phyloP scores from a whole-genome alignment of 768 basidiomycete genomes.

The Suillus subaureus region DNA sequence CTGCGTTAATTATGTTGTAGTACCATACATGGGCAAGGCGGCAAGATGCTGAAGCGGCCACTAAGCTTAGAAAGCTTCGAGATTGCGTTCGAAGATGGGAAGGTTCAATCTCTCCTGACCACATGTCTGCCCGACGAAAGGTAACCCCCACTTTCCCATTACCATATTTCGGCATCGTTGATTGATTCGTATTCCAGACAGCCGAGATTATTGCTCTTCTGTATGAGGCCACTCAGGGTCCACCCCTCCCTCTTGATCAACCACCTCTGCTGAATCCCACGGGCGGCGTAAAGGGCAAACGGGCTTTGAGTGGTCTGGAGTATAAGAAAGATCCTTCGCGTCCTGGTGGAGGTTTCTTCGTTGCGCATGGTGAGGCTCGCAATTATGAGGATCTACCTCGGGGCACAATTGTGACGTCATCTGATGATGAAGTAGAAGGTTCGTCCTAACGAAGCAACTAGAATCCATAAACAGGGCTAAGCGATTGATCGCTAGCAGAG shows the following conservation, averaged over 20 bases:
- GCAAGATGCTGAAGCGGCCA: conserved; percentile 72
- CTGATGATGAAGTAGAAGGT: conserved; percentile 55
- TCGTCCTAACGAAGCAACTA: conserved; percentile 32
- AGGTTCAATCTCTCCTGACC: conserved; percentile 81
- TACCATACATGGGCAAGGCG: conserved; percentile 94
- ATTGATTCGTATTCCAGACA: conserved; percentile 52
- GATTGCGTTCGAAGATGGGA: conserved; percentile 92
- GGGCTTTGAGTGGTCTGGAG: conserved; percentile 54
- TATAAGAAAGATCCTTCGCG: conserved; percentile 80
- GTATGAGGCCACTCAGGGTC: conserved; percentile 92
- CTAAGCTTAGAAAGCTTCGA: conserved; percentile 74
- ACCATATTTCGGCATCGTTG: neutral
- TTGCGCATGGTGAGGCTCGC: conserved; percentile 56
- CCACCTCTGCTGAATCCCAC: conserved; percentile 78
- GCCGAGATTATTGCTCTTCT: conserved; percentile 90
- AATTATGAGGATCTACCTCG: conserved; percentile 56
- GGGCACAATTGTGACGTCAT: conserved; percentile 54
- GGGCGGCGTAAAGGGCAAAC: conserved; percentile 63
- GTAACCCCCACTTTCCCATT: conserved; percentile 39
- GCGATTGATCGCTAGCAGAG: conserved; percentile 14
- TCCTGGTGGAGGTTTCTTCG: conserved; percentile 86
- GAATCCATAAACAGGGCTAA: conserved; percentile 13
- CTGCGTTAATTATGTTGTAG: conserved; percentile 39
- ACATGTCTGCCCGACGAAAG: conserved; percentile 94
- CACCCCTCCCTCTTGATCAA: conserved; percentile 53